Evolutionary conservation across 2,329 filamentous ascomycete species (phyloP).

Genomic region (Verticillium albo-atrum): DNA sequence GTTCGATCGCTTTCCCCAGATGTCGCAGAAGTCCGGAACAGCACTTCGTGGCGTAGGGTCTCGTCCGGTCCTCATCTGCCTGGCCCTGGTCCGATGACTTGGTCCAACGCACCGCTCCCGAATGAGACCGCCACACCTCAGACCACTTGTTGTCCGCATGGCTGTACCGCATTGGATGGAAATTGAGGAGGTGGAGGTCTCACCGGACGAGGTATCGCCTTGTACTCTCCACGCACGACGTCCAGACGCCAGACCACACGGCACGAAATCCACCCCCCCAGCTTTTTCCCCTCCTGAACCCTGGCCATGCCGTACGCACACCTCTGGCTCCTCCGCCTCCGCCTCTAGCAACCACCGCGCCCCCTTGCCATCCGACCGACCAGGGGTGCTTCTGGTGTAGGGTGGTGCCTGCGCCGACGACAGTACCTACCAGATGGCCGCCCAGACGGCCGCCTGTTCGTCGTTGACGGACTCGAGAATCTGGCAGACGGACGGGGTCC

Average conservation of each 20-base stretch:
- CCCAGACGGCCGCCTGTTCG: neutral
- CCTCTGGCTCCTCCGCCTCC: neutral
- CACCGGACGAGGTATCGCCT: neutral
- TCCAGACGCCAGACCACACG: neutral
- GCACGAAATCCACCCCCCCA: neutral
- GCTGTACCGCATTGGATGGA: neutral
- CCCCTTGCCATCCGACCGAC: neutral
- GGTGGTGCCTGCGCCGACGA: neutral
- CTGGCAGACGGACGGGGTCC: neutral
- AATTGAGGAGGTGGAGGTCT: neutral
- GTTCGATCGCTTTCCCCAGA: no score
- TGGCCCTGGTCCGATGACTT: neutral
- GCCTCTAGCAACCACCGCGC: neutral
- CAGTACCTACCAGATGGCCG: neutral
- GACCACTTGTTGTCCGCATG: neutral
- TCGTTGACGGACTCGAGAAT: neutral
- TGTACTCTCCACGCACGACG: neutral
- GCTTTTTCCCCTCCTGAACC: neutral
- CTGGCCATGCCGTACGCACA: neutral
- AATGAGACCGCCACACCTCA: neutral
- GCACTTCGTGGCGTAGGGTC: neutral
- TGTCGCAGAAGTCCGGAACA: neutral
- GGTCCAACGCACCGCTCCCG: neutral
- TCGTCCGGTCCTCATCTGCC: neutral
- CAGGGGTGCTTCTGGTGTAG: neutral